Evolutionary conservation across 2,329 filamentous ascomycete species (phyloP).

Genomic region (Alternaria conjuncta): DNA sequence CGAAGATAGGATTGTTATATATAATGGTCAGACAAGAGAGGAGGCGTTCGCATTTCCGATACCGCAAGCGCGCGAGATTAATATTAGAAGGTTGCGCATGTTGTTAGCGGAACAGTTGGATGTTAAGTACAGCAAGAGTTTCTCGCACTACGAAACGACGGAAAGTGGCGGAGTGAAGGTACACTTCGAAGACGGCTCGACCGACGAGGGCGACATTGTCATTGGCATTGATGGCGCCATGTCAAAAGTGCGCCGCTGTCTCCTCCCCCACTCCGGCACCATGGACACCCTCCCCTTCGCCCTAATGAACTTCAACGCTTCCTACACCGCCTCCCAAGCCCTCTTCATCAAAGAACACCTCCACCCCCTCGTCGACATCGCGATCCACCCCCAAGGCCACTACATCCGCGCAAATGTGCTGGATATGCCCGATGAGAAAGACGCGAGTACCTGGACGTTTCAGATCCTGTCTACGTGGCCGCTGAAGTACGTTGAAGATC

Average conservation of each 20-base stretch:
- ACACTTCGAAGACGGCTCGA: conserved; percentile 34
- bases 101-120: conserved; percentile 45
- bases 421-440: conserved; percentile 39
- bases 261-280: conserved; percentile 24
- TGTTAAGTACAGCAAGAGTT: conserved; percentile 37
- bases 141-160: conserved; percentile 19
- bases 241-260: conserved; percentile 33
- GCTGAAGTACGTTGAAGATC: conserved; percentile 32
- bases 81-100: conserved; percentile 47
- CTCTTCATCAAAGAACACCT: conserved; percentile 31
- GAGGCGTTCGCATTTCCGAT: conserved; percentile 45
- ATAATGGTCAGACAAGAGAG: conserved; percentile 45
- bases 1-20: conserved; percentile 40
- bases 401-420: conserved; percentile 41
- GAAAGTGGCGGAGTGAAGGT: conserved; percentile 35
- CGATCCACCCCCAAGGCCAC: conserved; percentile 40
- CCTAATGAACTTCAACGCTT: conserved; percentile 40
- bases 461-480: conserved; percentile 44
- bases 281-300: conserved; percentile 37
- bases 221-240: conserved; percentile 39
- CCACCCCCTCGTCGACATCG: conserved; percentile 41
- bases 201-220: conserved; percentile 26
- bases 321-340: conserved; percentile 33
- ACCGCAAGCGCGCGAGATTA: conserved; percentile 41
- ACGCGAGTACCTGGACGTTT: conserved; percentile 46